Evolutionary conservation across 176 grass and related monocot genomes (phyloP).

Genomic region (Calamus simplicifolius): DNA sequence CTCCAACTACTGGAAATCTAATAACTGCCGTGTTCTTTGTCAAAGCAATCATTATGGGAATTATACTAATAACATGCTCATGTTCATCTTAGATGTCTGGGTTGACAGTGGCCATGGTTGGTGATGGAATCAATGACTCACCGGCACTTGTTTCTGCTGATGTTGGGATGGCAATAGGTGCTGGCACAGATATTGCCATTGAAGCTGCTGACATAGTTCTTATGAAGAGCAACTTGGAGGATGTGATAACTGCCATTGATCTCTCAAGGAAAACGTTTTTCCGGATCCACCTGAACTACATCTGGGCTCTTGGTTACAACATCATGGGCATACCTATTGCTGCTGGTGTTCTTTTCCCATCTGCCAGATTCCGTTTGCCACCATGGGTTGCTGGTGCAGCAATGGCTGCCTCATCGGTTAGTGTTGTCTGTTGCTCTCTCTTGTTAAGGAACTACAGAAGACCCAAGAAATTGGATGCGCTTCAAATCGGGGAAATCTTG

Average conservation of each 20-base stretch:
- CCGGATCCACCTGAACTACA: slow-evolving; percentile 88
- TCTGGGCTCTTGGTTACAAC: slow-evolving; percentile 97
- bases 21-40: too few species aligned
- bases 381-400: slow-evolving; percentile 90
- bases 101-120: slow-evolving; percentile 81
- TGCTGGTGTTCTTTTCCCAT: slow-evolving; percentile 72
- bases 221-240: slow-evolving; percentile 95
- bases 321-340: slow-evolving; percentile 69
- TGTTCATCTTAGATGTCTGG: slow-evolving; percentile 44
- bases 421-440: slow-evolving; percentile 82
- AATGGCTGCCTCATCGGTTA: slow-evolving; percentile 88
- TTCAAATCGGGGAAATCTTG: slow-evolving; percentile 25
- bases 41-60: not conserved
- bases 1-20: too few species aligned
- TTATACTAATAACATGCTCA: not conserved
- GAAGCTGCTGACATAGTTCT: slow-evolving; percentile 96
- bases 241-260: slow-evolving; percentile 85
- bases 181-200: slow-evolving; percentile 84
- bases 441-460: slow-evolving; percentile 79
- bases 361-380: slow-evolving; percentile 60
- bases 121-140: slow-evolving; percentile 89
- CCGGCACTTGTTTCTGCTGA: slow-evolving; percentile 80
- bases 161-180: slow-evolving; percentile 76
- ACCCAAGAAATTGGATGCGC: slow-evolving; percentile 33
- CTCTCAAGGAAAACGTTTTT: slow-evolving; percentile 85